Evolutionary conservation across 2,329 filamentous ascomycete species (phyloP).

Genomic region (Neurospora sp.): DNA sequence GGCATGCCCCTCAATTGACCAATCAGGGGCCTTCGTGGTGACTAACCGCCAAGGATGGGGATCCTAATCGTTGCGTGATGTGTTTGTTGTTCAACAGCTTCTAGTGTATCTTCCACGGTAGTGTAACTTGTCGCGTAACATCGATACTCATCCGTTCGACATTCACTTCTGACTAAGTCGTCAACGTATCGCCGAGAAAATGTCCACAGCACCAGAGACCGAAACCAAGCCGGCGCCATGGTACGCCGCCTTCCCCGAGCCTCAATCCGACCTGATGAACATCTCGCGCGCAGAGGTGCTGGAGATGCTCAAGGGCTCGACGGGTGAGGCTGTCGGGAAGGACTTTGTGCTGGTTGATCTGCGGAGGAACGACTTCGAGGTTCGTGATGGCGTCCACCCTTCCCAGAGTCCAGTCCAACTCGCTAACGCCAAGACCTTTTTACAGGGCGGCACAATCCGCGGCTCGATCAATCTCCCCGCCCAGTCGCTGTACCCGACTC

Average conservation of each 20-base stretch:
- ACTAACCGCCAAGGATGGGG: neutral
- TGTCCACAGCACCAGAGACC: neutral
- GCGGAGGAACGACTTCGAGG: neutral
- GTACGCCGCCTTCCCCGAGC: constrained; percentile 14
- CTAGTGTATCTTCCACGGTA: neutral
- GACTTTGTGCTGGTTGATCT: neutral
- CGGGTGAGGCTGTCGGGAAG: neutral
- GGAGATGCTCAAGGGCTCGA: constrained; percentile 6
- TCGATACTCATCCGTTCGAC: neutral
- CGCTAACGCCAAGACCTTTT: neutral
- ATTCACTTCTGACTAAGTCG: neutral
- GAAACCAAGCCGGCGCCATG: constrained; percentile 5
- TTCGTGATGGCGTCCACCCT: neutral
- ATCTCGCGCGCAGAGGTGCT: constrained; percentile 14
- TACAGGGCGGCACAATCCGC: constrained; percentile 45
- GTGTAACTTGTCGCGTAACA: neutral
- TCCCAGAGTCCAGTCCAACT: neutral
- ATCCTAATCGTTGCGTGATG: neutral
- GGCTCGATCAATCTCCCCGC: constrained; percentile 43
- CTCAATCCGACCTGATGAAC: constrained; percentile 9
- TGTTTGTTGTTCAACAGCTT: neutral
- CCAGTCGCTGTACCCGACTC: constrained; percentile 33
- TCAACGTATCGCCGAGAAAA: neutral
- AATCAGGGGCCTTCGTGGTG: neutral
- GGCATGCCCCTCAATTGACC: neutral